A percentile compares a stretch with the other conserved stretches of the same genome.
phyloP scores from a whole-genome alignment of 1,284 basidiomycete species.

The Boletus hoseneyae region DNA sequence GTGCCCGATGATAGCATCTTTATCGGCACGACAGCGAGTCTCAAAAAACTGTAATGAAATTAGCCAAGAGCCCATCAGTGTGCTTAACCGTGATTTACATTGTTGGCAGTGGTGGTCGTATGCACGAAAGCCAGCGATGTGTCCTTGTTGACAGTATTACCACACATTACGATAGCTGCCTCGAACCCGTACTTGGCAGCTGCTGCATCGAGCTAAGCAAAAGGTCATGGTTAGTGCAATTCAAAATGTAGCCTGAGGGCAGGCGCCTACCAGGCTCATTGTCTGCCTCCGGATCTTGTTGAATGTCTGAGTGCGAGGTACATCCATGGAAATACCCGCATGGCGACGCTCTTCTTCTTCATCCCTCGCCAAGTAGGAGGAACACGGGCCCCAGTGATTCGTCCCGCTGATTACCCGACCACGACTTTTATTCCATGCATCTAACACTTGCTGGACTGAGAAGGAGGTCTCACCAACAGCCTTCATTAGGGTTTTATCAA shows the following conservation, averaged over 20 bases:
- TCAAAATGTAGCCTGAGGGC: not conserved
- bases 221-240: not conserved
- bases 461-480: not conserved
- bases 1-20: slow-evolving; percentile 6
- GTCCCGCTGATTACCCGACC: not conserved
- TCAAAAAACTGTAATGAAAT: slow-evolving; percentile 5
- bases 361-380: slow-evolving; percentile 2
- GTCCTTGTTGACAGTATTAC: slow-evolving; percentile 11
- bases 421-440: slow-evolving; percentile 7
- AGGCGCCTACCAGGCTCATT: not conserved
- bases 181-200: slow-evolving; percentile 9
- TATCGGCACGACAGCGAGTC: not conserved
- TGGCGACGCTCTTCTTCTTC: not conserved
- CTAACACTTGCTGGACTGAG: slow-evolving; percentile 3
- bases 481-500: too few relatives aligned
- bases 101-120: not conserved
- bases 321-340: not conserved
- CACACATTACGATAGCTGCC: slow-evolving; percentile 8
- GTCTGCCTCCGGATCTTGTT: not conserved
- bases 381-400: slow-evolving; percentile 13
- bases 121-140: slow-evolving; percentile 2
- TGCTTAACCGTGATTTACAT: not conserved
- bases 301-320: not conserved
- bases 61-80: not conserved
- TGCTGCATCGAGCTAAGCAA: not conserved